A percentile compares a stretch with the other conserved stretches of the same genome.
These are phyloP conservation scores for Paramecium biaurelia DNA, from an alignment of 73 alveolate species.

Conservation along the genomic window DNA sequence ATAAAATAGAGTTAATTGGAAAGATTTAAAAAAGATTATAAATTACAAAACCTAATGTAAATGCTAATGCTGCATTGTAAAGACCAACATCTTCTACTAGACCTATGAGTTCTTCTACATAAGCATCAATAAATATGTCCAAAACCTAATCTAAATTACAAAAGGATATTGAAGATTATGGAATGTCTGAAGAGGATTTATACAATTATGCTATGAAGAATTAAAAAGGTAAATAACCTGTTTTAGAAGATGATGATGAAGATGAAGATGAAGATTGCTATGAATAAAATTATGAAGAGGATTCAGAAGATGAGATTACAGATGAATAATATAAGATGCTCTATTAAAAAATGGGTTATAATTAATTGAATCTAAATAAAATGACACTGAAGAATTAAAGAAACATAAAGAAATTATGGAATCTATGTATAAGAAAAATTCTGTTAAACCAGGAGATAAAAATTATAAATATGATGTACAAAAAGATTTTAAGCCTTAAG, in stretches of 20 bases:
- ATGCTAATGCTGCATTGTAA: background rate
- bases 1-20: slow-evolving; percentile 59
- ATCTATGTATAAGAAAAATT: slow-evolving; percentile 79
- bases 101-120: background rate
- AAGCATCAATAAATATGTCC: background rate
- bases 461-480: slow-evolving; percentile 89
- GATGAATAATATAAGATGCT: slow-evolving; percentile 61
- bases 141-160: background rate
- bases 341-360: slow-evolving; percentile 62
- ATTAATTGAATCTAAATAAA: slow-evolving; percentile 72
- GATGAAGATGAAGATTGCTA: slow-evolving; percentile 60
- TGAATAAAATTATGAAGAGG: slow-evolving; percentile 45
- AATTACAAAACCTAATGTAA: background rate
- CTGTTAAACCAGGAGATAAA: slow-evolving; percentile 87
- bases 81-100: slow-evolving; percentile 9
- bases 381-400: slow-evolving; percentile 68
- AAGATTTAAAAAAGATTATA: slow-evolving; percentile 13
- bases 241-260: slow-evolving; percentile 52
- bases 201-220: background rate
- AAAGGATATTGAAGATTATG: slow-evolving; percentile 41
- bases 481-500: slow-evolving; percentile 80
- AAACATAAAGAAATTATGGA: slow-evolving; percentile 85
- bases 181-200: slow-evolving; percentile 27
- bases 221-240: slow-evolving; percentile 7
- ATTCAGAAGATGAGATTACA: slow-evolving; percentile 66